Percentiles rank a stretch among this genome's conserved stretches.
Conservation (phyloP, 805 yeast species). For the Saccharomyces kudriavzevii region DNA sequence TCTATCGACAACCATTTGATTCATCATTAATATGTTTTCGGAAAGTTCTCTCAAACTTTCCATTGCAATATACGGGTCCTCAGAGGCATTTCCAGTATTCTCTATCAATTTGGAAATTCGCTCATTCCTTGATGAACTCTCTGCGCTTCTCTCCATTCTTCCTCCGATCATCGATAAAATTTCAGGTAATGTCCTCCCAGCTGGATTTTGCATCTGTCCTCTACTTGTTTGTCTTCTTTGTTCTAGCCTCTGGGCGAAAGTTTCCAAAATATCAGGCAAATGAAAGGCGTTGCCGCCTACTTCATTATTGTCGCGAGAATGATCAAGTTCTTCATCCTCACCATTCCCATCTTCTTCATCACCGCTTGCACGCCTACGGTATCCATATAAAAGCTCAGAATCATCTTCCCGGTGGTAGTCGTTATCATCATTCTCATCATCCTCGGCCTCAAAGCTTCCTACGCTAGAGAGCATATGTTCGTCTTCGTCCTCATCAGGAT, state of each 20-base stretch:
- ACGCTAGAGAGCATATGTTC: background rate
- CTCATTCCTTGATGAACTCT: slow-evolving; percentile 8
- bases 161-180: slow-evolving; percentile 30
- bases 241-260: slow-evolving; percentile 13
- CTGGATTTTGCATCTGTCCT: background rate
- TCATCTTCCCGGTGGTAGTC: slow-evolving; percentile 20
- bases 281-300: slow-evolving; percentile 12
- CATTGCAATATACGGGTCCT: slow-evolving; percentile 52
- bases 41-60: slow-evolving; percentile 61
- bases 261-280: slow-evolving; percentile 23
- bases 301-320: slow-evolving; percentile 6
- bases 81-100: slow-evolving; percentile 28
- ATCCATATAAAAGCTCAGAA: slow-evolving; percentile 6
- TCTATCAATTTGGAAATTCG: slow-evolving; percentile 22
- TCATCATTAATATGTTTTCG: slow-evolving; percentile 61
- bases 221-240: background rate
- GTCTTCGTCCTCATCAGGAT: background rate
- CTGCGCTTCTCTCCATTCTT: slow-evolving; percentile 10
- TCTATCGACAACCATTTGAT: slow-evolving; percentile 53
- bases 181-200: slow-evolving; percentile 31
- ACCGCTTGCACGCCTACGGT: slow-evolving; percentile 16
- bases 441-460: slow-evolving; percentile 12
- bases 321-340: slow-evolving; percentile 12
- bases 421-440: slow-evolving; percentile 20
- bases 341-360: slow-evolving; percentile 20